Percentiles rank a stretch among this genome's conserved stretches.
phyloP scores from a whole-genome alignment of 441 rosid species.

The Gossypium aridum region DNA sequence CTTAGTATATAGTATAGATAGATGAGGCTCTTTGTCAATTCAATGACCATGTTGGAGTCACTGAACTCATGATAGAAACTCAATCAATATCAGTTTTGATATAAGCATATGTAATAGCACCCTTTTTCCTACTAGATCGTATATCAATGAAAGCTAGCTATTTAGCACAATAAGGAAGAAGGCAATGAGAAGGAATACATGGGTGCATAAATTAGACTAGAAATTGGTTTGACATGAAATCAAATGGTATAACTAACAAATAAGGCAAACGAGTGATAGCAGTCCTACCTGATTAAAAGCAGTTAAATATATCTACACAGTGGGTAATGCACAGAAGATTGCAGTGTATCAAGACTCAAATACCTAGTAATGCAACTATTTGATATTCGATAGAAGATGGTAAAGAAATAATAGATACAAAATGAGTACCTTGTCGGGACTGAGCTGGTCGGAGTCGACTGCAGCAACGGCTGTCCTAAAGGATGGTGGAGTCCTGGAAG shows the following conservation, averaged over 20 bases:
- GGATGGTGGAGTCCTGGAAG: slow-evolving; percentile 21
- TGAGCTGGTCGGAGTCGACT: slow-evolving; percentile 34
- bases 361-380: not conserved
- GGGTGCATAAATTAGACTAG: not conserved
- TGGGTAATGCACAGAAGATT: not conserved
- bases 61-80: not conserved
- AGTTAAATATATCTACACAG: no score
- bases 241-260: no score
- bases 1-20: no score
- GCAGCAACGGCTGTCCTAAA: slow-evolving; percentile 41
- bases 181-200: not conserved
- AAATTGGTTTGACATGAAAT: not conserved
- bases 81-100: no score
- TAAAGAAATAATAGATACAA: not conserved
- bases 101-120: not conserved
- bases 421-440: slow-evolving; percentile 31
- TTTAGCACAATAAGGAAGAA: not conserved
- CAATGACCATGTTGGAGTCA: no score
- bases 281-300: no score
- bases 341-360: not conserved
- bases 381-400: not conserved
- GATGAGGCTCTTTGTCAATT: no score
- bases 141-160: not conserved
- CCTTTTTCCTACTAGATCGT: not conserved
- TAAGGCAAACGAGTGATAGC: no score